Conservation (phyloP, 1,284 basidiomycete genomes). For the Boletellus deceptivus region DNA sequence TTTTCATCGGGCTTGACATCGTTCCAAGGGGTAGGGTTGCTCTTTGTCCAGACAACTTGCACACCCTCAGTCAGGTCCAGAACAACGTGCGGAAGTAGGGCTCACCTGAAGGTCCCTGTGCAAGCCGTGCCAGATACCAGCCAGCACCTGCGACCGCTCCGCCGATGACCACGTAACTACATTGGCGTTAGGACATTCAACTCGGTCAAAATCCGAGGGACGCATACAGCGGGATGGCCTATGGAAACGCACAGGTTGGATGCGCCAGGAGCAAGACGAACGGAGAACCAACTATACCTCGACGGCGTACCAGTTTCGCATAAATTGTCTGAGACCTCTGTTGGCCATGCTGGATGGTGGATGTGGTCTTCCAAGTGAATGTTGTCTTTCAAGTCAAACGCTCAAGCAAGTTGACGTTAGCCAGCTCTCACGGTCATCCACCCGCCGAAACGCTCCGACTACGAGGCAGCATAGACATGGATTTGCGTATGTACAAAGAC, state of each 20-base stretch:
- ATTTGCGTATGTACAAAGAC: constrained; percentile 13
- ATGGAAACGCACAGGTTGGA: constrained; percentile 6
- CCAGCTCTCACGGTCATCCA: constrained; percentile 18
- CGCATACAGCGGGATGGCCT: constrained; percentile 79
- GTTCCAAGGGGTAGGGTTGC: constrained; percentile 80
- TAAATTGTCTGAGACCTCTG: constrained; percentile 37
- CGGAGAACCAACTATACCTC: constrained; percentile 50
- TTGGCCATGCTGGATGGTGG: constrained; percentile 24
- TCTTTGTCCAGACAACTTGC: constrained; percentile 76
- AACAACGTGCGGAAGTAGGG: constrained; percentile 8
- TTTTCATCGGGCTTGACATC: constrained; percentile 68
- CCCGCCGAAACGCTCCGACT: constrained; percentile 22
- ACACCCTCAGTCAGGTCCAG: constrained; percentile 1
- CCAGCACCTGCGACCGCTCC: constrained; percentile 58
- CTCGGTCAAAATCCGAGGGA: constrained; percentile 9
- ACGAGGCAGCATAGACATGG: constrained; percentile 19
- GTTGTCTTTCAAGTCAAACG: neutral
- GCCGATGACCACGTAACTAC: constrained; percentile 70
- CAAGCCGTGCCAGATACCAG: constrained; percentile 76
- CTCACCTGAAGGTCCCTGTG: constrained; percentile 66
- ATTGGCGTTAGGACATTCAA: constrained; percentile 14
- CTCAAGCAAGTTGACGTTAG: neutral
- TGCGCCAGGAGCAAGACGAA: neutral
- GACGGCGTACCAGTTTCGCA: constrained; percentile 80
- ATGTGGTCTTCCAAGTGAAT: neutral